Conservation (phyloP, 2,329 filamentous ascomycete species). For the Sporothrix luriei region DNA sequence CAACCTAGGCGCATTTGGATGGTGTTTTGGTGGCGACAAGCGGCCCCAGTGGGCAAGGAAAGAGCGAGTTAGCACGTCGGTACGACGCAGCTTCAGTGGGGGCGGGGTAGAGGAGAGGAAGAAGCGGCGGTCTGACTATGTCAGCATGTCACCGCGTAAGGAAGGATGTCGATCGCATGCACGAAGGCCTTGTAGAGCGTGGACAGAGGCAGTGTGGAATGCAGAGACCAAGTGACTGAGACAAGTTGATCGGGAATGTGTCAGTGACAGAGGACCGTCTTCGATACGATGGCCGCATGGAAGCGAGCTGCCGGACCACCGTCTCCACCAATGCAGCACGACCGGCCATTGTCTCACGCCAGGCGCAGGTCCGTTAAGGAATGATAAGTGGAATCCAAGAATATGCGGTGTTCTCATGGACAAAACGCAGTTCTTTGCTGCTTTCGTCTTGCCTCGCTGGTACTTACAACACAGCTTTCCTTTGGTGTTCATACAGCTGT, state of each 20-base stretch:
- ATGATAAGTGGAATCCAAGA: not conserved
- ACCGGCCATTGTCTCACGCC: slow-evolving; percentile 19
- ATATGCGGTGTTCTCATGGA: not conserved
- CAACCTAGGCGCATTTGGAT: slow-evolving; percentile 1
- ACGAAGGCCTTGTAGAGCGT: not conserved
- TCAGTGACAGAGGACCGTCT: not conserved
- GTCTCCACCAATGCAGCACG: slow-evolving; percentile 16
- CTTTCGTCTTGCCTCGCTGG: not conserved
- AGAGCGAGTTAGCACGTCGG: not conserved
- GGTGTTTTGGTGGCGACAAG: slow-evolving; percentile 20
- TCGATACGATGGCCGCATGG: not conserved
- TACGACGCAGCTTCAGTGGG: slow-evolving; percentile 9
- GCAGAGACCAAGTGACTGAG: slow-evolving; percentile 16
- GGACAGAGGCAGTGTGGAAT: not conserved
- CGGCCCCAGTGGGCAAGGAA: slow-evolving; percentile 1
- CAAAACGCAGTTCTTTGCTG: not conserved
- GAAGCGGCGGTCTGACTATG: not conserved
- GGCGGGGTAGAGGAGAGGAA: not conserved
- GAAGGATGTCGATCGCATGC: slow-evolving; percentile 20
- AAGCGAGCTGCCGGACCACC: slow-evolving; percentile 1
- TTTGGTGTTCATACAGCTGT: not conserved
- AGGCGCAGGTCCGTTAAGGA: slow-evolving; percentile 9
- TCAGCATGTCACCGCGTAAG: not conserved
- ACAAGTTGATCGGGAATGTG: slow-evolving; percentile 11
- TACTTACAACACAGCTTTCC: not conserved